phyloP scores from a whole-genome alignment of 495 filamentous ascomycete genomes.

The Neurospora sp. region DNA sequence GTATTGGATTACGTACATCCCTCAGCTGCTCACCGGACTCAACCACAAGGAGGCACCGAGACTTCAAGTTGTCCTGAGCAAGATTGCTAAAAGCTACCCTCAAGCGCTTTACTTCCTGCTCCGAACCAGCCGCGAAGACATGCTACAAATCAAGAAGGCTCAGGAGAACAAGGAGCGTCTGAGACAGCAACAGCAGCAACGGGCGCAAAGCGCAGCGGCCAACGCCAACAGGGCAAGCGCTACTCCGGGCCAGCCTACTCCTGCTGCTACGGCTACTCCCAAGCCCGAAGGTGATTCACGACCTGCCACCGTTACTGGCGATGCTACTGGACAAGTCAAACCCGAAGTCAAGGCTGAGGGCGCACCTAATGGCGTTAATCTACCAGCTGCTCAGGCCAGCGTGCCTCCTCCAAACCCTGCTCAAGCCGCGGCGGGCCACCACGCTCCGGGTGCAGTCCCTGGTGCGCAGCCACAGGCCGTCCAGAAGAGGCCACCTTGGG shows the following conservation, averaged over 20 bases:
- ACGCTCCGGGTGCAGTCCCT: conserved; percentile 16
- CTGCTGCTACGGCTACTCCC: conserved; percentile 3
- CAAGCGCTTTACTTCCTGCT: conserved; percentile 93
- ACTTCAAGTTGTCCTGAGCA: conserved; percentile 69
- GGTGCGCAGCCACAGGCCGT: conserved; percentile 19
- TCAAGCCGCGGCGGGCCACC: conserved; percentile 12
- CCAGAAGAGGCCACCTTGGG: conserved; percentile 78
- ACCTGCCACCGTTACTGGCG: conserved; percentile 41
- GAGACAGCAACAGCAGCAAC: conserved; percentile 7
- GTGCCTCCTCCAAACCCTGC: conserved; percentile 6
- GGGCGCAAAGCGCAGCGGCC: conserved; percentile 27
- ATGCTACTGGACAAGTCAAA: conserved; percentile 30
- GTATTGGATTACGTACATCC: conserved; percentile 99
- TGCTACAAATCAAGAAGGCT: conserved; percentile 79
- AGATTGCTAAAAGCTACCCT: conserved; percentile 90
- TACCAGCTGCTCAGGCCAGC: conserved; percentile 5
- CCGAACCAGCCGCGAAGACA: conserved; percentile 88
- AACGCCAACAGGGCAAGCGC: conserved; percentile 11
- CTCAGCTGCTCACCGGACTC: conserved; percentile 82
- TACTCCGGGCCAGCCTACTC: background rate
- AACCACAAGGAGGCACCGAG: conserved; percentile 84
- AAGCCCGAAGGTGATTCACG: conserved; percentile 28
- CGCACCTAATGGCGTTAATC: conserved; percentile 5
- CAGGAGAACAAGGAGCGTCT: conserved; percentile 60
- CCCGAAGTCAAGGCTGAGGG: conserved; percentile 30